Conservation (phyloP, 2,329 filamentous ascomycete genomes). For the Aspergillus quadrilineatus region DNA sequence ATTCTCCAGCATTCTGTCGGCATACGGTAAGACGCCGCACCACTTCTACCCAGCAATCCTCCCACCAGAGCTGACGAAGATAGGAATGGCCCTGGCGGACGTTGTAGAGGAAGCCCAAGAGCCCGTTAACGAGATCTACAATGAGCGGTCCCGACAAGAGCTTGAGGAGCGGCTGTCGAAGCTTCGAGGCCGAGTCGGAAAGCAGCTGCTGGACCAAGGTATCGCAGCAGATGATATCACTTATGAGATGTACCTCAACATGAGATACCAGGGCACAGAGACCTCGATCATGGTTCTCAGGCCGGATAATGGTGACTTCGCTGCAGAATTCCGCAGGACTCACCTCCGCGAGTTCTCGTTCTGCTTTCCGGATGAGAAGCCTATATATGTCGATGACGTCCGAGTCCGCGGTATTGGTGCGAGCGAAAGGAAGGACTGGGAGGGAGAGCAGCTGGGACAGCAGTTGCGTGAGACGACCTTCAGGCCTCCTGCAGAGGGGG, state of each 20-base stretch:
- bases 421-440: constrained; percentile 61
- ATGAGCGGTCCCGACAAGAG: constrained; percentile 42
- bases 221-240: constrained; percentile 23
- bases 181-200: constrained; percentile 69
- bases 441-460: constrained; percentile 58
- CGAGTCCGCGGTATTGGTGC: constrained; percentile 80
- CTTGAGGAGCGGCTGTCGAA: constrained; percentile 48
- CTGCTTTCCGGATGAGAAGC: constrained; percentile 65
- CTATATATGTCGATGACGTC: constrained; percentile 87
- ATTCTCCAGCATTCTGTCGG: constrained; percentile 87
- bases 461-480: constrained; percentile 54
- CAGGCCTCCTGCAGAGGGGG: constrained; percentile 27
- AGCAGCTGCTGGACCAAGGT: constrained; percentile 48
- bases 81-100: constrained; percentile 77
- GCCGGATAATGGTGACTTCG: constrained; percentile 76
- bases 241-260: constrained; percentile 48
- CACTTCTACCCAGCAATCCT: too few relatives aligned
- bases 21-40: constrained; percentile 60
- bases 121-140: constrained; percentile 18
- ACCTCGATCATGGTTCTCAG: constrained; percentile 50
- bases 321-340: constrained; percentile 76
- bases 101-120: constrained; percentile 84
- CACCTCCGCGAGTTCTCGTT: constrained; percentile 93
- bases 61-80: neutral
- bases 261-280: constrained; percentile 53